Conservation (phyloP, 352 stramenopile genomes). For the Blastocystis sp. region DNA sequence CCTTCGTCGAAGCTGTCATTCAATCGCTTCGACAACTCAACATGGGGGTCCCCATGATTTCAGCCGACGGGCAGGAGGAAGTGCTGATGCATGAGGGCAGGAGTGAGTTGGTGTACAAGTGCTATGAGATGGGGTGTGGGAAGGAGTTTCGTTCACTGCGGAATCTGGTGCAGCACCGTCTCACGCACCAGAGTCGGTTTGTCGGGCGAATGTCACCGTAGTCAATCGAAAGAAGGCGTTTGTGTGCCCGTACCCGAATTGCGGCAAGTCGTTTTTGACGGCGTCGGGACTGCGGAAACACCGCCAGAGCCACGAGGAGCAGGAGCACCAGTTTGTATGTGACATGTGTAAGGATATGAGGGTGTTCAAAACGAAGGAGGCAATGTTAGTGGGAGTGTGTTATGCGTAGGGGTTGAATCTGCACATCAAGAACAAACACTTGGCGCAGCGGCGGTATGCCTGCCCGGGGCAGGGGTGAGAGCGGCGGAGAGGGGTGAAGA, state of each 20-base stretch:
- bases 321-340: conserved; percentile 23
- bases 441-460: background rate
- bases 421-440: conserved; percentile 61
- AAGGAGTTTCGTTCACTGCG: conserved; percentile 56
- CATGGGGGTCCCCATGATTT: background rate
- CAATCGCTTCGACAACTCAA: background rate
- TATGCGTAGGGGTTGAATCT: conserved; percentile 19
- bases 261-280: conserved; percentile 41
- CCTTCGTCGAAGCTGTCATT: conserved; percentile 46
- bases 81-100: background rate
- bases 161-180: conserved; percentile 39
- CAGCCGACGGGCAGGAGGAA: background rate
- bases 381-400: background rate
- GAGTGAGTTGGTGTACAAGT: conserved; percentile 9
- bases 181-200: conserved; percentile 31
- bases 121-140: background rate
- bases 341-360: background rate
- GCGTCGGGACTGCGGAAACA: conserved; percentile 36
- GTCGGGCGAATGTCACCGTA: background rate
- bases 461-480: background rate
- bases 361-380: conserved; percentile 63
- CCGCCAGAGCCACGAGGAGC: background rate
- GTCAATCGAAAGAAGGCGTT: background rate
- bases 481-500: background rate
- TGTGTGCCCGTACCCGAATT: background rate